phyloP scores from a whole-genome alignment of 768 basidiomycete genomes.

The Leccinum pellstonianum region DNA sequence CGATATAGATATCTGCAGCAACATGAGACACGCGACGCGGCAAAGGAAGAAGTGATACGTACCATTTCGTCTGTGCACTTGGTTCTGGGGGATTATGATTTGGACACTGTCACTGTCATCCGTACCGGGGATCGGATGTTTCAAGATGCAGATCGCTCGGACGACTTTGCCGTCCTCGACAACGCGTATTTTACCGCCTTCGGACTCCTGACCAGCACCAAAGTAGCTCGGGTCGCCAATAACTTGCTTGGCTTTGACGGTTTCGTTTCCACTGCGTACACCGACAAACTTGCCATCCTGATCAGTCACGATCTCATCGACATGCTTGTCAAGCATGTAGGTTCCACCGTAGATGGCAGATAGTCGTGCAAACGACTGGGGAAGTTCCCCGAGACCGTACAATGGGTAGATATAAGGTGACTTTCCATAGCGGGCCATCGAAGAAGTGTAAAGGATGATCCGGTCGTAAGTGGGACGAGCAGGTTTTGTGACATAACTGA shows the following conservation, averaged over 20 bases:
- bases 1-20: conserved; percentile 91
- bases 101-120: conserved; percentile 94
- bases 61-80: conserved; percentile 92
- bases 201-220: conserved; percentile 62
- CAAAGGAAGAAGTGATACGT: conserved; percentile 27
- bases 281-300: conserved; percentile 87
- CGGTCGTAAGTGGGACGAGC: conserved; percentile 91
- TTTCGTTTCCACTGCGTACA: conserved; percentile 86
- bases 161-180: conserved; percentile 93
- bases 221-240: conserved; percentile 99
- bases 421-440: conserved; percentile 99
- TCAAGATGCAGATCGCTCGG: conserved; percentile 95
- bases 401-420: conserved; percentile 99
- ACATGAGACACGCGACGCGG: conserved; percentile 5
- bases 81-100: conserved; percentile 98
- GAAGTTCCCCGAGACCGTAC: conserved; percentile 97
- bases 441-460: conserved; percentile 95
- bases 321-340: conserved; percentile 98
- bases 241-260: conserved; percentile 94
- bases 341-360: conserved; percentile 99
- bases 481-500: conserved; percentile 88
- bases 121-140: conserved; percentile 97
- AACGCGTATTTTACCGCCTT: conserved; percentile 80
- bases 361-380: conserved; percentile 96
- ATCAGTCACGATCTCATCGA: conserved; percentile 88